phyloP scores from a whole-genome alignment of 2,329 filamentous ascomycete species.

The Xylariales sp. region DNA sequence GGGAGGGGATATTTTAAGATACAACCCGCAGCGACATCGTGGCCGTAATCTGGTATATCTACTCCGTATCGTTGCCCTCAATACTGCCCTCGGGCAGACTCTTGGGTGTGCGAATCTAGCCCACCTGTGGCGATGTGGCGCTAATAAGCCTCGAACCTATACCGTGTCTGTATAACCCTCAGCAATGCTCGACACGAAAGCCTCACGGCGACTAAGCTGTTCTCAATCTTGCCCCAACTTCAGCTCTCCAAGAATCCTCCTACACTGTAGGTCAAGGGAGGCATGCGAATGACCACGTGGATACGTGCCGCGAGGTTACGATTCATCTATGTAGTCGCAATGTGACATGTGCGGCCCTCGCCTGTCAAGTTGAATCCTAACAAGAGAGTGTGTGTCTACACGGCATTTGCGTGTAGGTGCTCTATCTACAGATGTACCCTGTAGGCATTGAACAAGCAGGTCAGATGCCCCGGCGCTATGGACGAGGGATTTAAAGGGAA shows the following conservation, averaged over 20 bases:
- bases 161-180: too few species aligned
- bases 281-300: conserved; percentile 26
- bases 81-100: too few species aligned
- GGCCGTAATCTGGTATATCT: too few species aligned
- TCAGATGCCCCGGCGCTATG: conserved; percentile 7
- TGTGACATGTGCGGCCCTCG: conserved; percentile 6
- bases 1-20: conserved; percentile 30
- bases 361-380: conserved; percentile 8
- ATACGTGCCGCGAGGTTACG: conserved; percentile 19
- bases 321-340: conserved; percentile 14
- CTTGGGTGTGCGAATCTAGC: too few species aligned
- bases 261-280: background rate
- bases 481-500: background rate
- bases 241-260: background rate
- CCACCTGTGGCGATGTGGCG: too few species aligned
- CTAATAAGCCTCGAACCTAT: too few species aligned
- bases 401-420: background rate
- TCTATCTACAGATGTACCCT: background rate
- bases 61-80: too few species aligned
- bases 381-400: too few species aligned
- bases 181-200: background rate
- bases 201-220: background rate
- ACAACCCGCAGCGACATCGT: conserved; percentile 22
- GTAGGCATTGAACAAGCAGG: background rate
- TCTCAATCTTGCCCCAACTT: background rate